Evolutionary conservation across 208 protist species (phyloP), one percentile per base, ranked within the genome.

Genomic region (Phytomonas sp.): DNA sequence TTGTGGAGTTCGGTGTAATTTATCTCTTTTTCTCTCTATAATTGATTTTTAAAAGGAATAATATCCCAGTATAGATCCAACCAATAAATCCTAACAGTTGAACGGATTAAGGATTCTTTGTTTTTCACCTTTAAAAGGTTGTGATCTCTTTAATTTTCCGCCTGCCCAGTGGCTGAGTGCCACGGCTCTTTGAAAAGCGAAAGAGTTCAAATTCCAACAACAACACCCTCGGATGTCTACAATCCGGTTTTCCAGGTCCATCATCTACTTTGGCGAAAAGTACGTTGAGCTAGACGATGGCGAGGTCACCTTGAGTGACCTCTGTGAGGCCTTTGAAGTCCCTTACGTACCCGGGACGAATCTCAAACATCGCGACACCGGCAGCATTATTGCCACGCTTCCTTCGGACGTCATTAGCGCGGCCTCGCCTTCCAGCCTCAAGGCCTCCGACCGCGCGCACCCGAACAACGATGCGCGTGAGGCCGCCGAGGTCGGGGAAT

Each of bases 321-420:
- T 95, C 7, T 91, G 80, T 60, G 79, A 83, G 5, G 81, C 85
- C 1, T 92, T 95, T 66, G 84, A 79, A 2, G 61, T 89, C 2
- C 61, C 70, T 16, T 79, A 77, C 42, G 84, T 79, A 12, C 67
- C 69, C 12, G 84, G 83, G 36, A 78, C 86, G 66, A 86, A 75
- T 61, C 66, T 95, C 19, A 79, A 73, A 30, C 77, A 86, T 16
- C 76, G 83, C 2, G 66, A 42, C 6, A 85, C 73, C 6, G 81
- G 82, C 8, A 81, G 75, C 5, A 72, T 91, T 4, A 81, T 93
- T 32, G 87, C 84, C 0, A 95, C 90, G 29, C 75, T 95, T 11
- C 86, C 90, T 0, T 93, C 84, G 65, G 90, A 95, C 60, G 66
- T 70, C 8, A 0, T 79, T 78, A 4, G 61, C 70, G 4, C 68